phyloP scores from a whole-genome alignment of 495 filamentous ascomycete species.

The Umbilicaria muhlenbergii region DNA sequence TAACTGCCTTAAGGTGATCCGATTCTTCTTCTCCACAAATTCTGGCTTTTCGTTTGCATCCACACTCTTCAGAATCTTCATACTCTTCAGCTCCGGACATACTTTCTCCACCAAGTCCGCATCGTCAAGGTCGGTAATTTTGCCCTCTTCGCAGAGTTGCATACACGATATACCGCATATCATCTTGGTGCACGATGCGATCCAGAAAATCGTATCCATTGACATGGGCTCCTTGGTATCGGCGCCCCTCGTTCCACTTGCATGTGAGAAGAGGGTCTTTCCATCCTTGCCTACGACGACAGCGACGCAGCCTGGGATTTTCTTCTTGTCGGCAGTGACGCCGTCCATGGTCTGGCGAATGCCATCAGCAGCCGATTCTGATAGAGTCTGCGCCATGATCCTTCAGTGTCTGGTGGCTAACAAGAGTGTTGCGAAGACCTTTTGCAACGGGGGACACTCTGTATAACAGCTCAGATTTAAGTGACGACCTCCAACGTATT shows the following conservation, averaged over 20 bases:
- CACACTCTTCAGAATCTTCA: slow-evolving; percentile 28
- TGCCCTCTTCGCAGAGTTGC: slow-evolving; percentile 44
- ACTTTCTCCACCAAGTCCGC: slow-evolving; percentile 27
- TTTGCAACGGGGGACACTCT: too few relatives aligned
- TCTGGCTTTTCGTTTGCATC: slow-evolving; percentile 21
- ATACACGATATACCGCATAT: slow-evolving; percentile 38
- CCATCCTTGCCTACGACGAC: slow-evolving; percentile 33
- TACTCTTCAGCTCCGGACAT: slow-evolving; percentile 32
- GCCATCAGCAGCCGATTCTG: neutral
- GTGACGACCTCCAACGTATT: too few relatives aligned
- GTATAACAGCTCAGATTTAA: too few relatives aligned
- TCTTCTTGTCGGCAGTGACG: slow-evolving; percentile 21
- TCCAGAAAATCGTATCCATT: slow-evolving; percentile 38
- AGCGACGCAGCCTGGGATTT: slow-evolving; percentile 30
- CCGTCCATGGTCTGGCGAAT: slow-evolving; percentile 16
- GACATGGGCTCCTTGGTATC: slow-evolving; percentile 27
- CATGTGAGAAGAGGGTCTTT: slow-evolving; percentile 28
- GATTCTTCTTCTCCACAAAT: slow-evolving; percentile 32
- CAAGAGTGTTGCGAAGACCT: too few relatives aligned
- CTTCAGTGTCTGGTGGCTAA: too few relatives aligned
- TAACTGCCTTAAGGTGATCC: slow-evolving; percentile 47
- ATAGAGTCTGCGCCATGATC: too few relatives aligned
- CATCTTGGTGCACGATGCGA: slow-evolving; percentile 45
- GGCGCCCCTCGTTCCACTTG: slow-evolving; percentile 28
- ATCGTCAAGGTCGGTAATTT: slow-evolving; percentile 33